These are phyloP conservation scores for Suillus cothurnatus DNA, from an alignment of 768 basidiomycete genomes.

Conservation along the genomic window DNA sequence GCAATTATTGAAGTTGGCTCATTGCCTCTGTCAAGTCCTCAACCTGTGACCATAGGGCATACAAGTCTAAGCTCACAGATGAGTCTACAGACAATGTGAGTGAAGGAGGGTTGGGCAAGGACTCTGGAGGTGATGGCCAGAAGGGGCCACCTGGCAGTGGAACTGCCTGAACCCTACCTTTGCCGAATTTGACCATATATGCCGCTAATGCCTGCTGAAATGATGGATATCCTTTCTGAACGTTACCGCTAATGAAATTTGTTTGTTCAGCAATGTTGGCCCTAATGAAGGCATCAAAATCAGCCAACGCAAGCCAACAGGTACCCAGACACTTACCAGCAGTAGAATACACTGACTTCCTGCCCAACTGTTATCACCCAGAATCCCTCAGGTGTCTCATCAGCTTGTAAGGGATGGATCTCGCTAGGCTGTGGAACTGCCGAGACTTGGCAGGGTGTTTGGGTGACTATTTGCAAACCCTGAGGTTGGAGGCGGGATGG, in stretches of 20 bases:
- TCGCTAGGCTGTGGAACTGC: not conserved
- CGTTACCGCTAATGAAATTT: not conserved
- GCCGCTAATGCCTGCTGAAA: not conserved
- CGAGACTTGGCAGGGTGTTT: not conserved
- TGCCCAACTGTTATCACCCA: conserved; percentile 4
- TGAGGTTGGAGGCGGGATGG: not conserved
- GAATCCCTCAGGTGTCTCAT: not conserved
- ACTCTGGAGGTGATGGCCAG: not conserved
- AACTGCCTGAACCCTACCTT: not conserved
- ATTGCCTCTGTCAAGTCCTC: conserved; percentile 1
- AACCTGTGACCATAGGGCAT: conserved; percentile 5
- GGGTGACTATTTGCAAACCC: not conserved
- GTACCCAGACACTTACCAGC: not conserved
- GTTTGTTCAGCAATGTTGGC: not conserved
- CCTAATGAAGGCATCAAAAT: not conserved
- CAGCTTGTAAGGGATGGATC: not conserved
- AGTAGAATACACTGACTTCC: not conserved
- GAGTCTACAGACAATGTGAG: not conserved
- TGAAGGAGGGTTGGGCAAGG: not conserved
- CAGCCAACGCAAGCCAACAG: not conserved
- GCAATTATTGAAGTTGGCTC: not conserved
- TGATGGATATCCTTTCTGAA: not conserved
- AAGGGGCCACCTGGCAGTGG: not conserved
- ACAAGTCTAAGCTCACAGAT: not conserved
- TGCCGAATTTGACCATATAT: not conserved